Percentiles rank a stretch among this genome's conserved stretches.
Evolutionary conservation across 768 basidiomycete genomes (phyloP).

Genomic region (Kwoniella sp.): DNA sequence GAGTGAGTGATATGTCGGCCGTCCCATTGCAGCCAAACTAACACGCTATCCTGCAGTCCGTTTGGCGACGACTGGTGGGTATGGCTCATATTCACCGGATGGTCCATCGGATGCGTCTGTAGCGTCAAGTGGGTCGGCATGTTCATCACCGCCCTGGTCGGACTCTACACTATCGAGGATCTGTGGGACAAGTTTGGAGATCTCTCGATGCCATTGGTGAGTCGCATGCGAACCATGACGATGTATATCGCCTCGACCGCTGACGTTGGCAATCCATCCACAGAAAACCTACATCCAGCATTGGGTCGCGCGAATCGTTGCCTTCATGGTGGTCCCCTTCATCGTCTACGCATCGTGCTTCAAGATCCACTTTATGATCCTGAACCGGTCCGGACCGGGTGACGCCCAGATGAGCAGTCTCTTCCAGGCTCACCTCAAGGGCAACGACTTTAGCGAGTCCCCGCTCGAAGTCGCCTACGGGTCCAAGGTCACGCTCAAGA

Average conservation of each 20-base stretch:
- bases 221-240: conserved; percentile 42
- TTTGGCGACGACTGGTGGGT: conserved; percentile 98
- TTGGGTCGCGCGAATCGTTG: conserved; percentile 79
- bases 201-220: conserved; percentile 78
- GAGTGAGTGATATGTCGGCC: conserved; percentile 58
- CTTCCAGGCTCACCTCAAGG: conserved; percentile 92
- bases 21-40: background rate
- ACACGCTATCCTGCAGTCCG: conserved; percentile 56
- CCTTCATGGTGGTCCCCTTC: conserved; percentile 83
- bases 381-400: conserved; percentile 91
- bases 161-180: conserved; percentile 93
- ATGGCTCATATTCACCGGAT: conserved; percentile 88
- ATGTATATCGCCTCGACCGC: background rate
- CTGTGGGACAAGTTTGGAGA: conserved; percentile 99
- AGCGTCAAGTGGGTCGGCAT: conserved; percentile 96
- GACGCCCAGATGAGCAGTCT: conserved; percentile 98
- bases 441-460: conserved; percentile 87
- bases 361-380: conserved; percentile 91
- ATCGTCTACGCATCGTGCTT: conserved; percentile 90
- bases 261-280: background rate
- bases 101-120: conserved; percentile 90
- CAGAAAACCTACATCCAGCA: conserved; percentile 84
- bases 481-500: conserved; percentile 87
- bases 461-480: conserved; percentile 92
- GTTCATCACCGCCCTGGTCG: conserved; percentile 90